A percentile compares a stretch with the other conserved stretches of the same genome.
phyloP scores from a whole-genome alignment of 345 rosid genomes.

The Citrus unshiu region DNA sequence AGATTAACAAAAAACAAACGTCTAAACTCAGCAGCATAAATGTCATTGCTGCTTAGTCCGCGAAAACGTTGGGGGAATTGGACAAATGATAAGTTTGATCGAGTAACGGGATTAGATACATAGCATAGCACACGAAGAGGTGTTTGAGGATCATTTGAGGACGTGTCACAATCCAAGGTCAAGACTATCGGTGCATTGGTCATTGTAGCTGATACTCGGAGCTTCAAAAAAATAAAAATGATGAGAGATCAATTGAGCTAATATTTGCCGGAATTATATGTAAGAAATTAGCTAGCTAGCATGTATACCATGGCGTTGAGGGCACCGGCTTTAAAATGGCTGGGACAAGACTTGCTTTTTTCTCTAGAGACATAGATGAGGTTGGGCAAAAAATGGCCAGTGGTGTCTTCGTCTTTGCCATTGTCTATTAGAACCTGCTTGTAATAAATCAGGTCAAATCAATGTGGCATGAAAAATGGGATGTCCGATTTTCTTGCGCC shows the following conservation, averaged over 20 bases:
- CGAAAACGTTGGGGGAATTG: conserved; percentile 72
- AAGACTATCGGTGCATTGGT: conserved; percentile 66
- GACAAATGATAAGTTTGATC: conserved; percentile 31
- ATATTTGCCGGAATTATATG: too few species aligned
- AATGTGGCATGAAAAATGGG: too few species aligned
- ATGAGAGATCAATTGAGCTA: too few species aligned
- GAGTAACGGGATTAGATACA: conserved; percentile 31
- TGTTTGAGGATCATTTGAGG: conserved; percentile 64
- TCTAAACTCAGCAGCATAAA: conserved; percentile 41
- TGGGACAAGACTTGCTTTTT: conserved; percentile 46
- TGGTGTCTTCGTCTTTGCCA: conserved; percentile 34
- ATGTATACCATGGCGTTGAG: conserved; percentile 53
- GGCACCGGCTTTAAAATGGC: conserved; percentile 85
- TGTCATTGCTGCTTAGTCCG: conserved; percentile 50
- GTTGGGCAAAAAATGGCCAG: conserved; percentile 43
- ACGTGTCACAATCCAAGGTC: conserved; percentile 80
- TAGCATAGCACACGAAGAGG: conserved; percentile 54
- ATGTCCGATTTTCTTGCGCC: too few species aligned
- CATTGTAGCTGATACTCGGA: conserved; percentile 68
- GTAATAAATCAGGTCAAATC: neutral
- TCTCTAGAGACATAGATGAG: conserved; percentile 66
- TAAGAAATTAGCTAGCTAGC: too few species aligned
- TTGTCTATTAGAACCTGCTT: conserved; percentile 47
- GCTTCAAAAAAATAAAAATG: conserved; percentile 20
- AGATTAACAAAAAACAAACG: conserved; percentile 36